Conservation (phyloP, 306 rosid genomes). For the Erythrophleum fordii region DNA sequence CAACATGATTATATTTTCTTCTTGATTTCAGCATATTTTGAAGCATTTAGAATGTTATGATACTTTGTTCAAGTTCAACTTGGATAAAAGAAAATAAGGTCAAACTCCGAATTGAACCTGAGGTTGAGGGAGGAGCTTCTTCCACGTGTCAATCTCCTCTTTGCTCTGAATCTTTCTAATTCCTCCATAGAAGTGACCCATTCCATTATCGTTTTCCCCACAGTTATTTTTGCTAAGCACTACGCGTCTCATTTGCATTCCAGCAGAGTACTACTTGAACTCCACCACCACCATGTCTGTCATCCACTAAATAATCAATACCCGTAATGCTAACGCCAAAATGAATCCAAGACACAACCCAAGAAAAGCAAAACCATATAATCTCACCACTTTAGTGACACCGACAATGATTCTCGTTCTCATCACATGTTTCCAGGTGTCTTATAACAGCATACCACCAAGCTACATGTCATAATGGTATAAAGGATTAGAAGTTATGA, state of each 20-base stretch:
- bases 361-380: background rate
- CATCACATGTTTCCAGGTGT: background rate
- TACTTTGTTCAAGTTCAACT: too few relatives aligned
- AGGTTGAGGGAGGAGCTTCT: background rate
- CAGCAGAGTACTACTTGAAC: slow-evolving; percentile 52
- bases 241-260: slow-evolving; percentile 48
- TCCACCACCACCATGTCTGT: slow-evolving; percentile 52
- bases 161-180: slow-evolving; percentile 54
- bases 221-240: slow-evolving; percentile 39
- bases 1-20: too few relatives aligned
- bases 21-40: background rate
- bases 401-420: background rate
- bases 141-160: slow-evolving; percentile 50
- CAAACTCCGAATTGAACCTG: background rate
- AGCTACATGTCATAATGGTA: background rate
- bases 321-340: background rate
- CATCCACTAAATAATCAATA: too few relatives aligned
- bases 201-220: slow-evolving; percentile 56
- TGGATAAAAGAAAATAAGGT: too few relatives aligned
- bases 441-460: background rate
- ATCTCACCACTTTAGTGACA: background rate
- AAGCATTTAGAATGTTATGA: background rate
- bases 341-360: background rate
- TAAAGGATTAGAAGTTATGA: too few relatives aligned
- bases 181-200: slow-evolving; percentile 69